Percentiles rank a stretch among this genome's conserved stretches.
Evolutionary conservation across 345 rosid genomes (phyloP).

Genomic region (Heritiera fomes): DNA sequence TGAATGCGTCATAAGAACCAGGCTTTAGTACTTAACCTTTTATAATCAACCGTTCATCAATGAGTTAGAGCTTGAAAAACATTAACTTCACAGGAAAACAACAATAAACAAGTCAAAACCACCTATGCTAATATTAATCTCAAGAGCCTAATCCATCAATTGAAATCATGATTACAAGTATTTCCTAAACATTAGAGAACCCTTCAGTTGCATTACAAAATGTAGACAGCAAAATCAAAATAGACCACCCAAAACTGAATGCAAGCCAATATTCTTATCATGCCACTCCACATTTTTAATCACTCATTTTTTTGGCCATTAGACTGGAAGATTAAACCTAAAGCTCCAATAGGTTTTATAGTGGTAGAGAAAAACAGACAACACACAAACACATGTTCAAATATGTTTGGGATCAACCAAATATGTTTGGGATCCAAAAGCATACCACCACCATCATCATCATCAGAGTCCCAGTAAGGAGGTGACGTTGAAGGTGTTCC

Average conservation of each 20-base stretch:
- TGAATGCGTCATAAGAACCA: conserved; percentile 2
- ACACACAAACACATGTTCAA: not conserved
- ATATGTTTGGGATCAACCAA: not conserved
- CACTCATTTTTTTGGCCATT: not conserved
- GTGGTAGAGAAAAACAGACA: not conserved
- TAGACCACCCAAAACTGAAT: not conserved
- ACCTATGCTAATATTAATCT: not conserved
- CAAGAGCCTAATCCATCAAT: conserved; percentile 1
- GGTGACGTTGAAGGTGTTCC: conserved; percentile 89
- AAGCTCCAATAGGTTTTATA: not conserved
- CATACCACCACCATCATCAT: conserved; percentile 74
- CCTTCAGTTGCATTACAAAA: not conserved
- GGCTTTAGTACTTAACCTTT: not conserved
- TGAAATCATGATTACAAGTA: not conserved
- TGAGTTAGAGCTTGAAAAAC: conserved; percentile 6
- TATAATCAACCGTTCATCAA: not conserved
- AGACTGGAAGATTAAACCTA: not conserved
- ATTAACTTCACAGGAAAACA: not conserved
- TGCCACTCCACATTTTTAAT: not conserved
- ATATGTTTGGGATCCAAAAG: not conserved
- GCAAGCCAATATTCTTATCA: not conserved
- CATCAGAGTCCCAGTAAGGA: conserved; percentile 86
- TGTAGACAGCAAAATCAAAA: not conserved
- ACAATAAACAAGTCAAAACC: not conserved
- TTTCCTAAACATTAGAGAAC: conserved; percentile 1